Percentiles rank a stretch among this genome's conserved stretches.
Conservation (phyloP, 2,329 filamentous ascomycete genomes). For the Beauveria pseudobassiana region DNA sequence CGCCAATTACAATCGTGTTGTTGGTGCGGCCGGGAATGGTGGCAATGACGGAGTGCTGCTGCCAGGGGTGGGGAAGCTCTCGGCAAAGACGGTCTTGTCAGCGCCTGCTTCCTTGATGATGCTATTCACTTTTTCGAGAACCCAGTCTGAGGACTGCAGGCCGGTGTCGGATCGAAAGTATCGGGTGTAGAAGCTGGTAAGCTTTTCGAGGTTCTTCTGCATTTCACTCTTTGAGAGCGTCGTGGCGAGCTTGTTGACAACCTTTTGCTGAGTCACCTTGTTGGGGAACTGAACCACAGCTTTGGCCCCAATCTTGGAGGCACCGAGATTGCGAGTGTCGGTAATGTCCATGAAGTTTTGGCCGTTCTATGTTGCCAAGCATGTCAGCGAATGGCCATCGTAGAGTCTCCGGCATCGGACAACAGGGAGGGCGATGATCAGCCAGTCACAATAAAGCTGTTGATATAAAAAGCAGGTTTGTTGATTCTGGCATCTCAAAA, state of each 20-base stretch:
- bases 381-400: neutral
- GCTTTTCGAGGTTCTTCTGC: constrained; percentile 66
- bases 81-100: constrained; percentile 57
- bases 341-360: constrained; percentile 94
- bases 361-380: constrained; percentile 46
- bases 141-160: constrained; percentile 79
- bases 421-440: neutral
- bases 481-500: too few species aligned
- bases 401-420: neutral
- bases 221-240: constrained; percentile 70
- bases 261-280: constrained; percentile 56
- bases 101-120: constrained; percentile 67
- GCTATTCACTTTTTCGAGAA: constrained; percentile 65
- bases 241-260: constrained; percentile 58
- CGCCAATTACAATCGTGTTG: constrained; percentile 81
- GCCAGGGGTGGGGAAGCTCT: constrained; percentile 78
- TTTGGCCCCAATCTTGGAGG: constrained; percentile 27
- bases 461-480: too few species aligned
- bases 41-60: constrained; percentile 84
- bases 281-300: constrained; percentile 54
- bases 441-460: neutral
- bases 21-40: constrained; percentile 81
- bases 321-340: constrained; percentile 54
- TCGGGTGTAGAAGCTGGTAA: constrained; percentile 73
- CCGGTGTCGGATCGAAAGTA: constrained; percentile 78